Base-by-base conservation (phyloP, 805 yeast species). In the Candida lessepsii region DNA sequence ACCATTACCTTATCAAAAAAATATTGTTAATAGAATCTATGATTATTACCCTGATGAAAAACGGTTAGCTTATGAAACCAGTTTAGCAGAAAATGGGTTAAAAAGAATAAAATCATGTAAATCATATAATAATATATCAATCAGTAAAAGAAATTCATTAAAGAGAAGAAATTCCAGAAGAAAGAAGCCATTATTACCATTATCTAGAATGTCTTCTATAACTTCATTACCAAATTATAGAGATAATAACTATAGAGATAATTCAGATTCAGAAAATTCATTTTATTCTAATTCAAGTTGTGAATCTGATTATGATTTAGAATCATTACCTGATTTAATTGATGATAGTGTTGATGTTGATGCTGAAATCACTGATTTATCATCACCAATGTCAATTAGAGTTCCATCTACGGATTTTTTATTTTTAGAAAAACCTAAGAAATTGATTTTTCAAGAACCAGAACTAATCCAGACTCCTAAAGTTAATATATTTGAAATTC, bases 401-500 rank as follows among this genome's bases (percentile, higher is more conserved):
- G 19, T 24, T n/a, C 39, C 39, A 16, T 35, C 34, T 9, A 29
- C 34, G 7, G 31, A 34, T 16, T 28, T 29, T n/a, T 29, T 34
- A 9, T 33, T 17, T 13, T 29, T 33, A 10, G 39, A 21, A 15
- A 35, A 17, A 53, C 52, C 62, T 66, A 58, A 51, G 81, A 86
- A 7, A 82, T 88, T 53, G 67, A 70, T 36, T 78, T 83, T 29
- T 95, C 96, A 15, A 14, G 8, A 15, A 14, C 0, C 8, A 19
- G 30, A 15, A 32, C 51, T 1, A 44, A 57, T 3, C n/a, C n/a
- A n/a, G n/a, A n/a, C 27, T 7, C 47, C 17, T 6, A 20, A 21
- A 24, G 29, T 51, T 61, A 67, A 58, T 51, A 82, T 88, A 7
- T 83, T 88, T 52, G 67, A 71, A 37, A 80, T 83, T 25, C 96